Evolutionary conservation across 345 rosid genomes (phyloP).

Genomic region (Moringa oleifera): DNA sequence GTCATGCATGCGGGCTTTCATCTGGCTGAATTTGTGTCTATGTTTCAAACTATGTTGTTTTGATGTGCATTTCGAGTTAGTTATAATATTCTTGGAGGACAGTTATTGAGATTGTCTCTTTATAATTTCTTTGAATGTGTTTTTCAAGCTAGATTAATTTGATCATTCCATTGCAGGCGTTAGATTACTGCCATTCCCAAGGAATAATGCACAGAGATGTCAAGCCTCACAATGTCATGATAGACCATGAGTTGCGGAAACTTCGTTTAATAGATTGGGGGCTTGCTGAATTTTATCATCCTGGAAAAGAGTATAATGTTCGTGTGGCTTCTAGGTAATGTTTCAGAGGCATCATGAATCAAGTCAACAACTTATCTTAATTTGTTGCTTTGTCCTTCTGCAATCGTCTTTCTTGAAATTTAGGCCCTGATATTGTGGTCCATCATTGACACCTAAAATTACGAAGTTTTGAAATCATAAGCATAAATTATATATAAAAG

Average conservation of each 20-base stretch:
- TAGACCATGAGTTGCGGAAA: slow-evolving; percentile 83
- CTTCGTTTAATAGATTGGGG: slow-evolving; percentile 88
- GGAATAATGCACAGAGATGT: slow-evolving; percentile 92
- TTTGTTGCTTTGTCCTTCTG: neutral
- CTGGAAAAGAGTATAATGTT: slow-evolving; percentile 77
- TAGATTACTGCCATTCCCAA: slow-evolving; percentile 81
- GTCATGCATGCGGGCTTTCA: neutral
- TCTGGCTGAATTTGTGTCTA: no score
- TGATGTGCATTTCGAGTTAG: no score
- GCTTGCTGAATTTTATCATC: slow-evolving; percentile 84
- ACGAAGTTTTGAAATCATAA: no score
- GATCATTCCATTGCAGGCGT: slow-evolving; percentile 39
- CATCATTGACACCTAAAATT: neutral
- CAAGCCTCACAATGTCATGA: slow-evolving; percentile 87
- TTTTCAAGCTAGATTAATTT: no score
- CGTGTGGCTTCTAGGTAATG: slow-evolving; percentile 82
- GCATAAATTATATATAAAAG: no score
- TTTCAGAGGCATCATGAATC: neutral
- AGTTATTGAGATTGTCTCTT: neutral
- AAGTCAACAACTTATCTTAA: neutral
- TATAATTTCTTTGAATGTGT: no score
- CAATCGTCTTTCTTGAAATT: no score
- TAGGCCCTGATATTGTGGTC: neutral
- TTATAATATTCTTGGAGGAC: neutral
- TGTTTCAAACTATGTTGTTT: no score